Conservation (phyloP, 75 land plant genomes). For the Picea sitchensis region DNA sequence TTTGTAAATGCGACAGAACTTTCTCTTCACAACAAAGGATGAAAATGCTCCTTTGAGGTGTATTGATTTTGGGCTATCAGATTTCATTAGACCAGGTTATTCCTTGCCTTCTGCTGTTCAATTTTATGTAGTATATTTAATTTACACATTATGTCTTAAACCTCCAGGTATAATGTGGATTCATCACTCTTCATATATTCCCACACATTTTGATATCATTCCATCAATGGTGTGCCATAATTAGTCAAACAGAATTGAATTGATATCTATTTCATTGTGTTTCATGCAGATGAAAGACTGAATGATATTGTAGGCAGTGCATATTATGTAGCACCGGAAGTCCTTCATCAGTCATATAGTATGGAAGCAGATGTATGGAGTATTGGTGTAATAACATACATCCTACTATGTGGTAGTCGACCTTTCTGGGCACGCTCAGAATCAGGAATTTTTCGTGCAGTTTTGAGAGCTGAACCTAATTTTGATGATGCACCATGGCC, state of each 20-base stretch:
- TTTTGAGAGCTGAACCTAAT: conserved; percentile 80
- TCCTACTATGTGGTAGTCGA: conserved; percentile 8
- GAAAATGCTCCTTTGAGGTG: conserved; percentile 43
- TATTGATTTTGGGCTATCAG: conserved; percentile 47
- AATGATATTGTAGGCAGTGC: conserved; percentile 50
- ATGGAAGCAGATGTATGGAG: conserved; percentile 55
- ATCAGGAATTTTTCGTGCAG: conserved; percentile 73
- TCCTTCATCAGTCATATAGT: conserved; percentile 45
- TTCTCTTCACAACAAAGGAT: conserved; percentile 44
- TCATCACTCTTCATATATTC: neutral
- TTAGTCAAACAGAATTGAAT: neutral
- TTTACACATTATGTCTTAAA: neutral
- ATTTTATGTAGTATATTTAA: neutral
- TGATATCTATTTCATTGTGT: neutral
- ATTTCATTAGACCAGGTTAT: conserved; percentile 45
- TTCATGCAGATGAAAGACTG: conserved; percentile 11
- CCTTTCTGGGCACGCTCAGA: conserved; percentile 52
- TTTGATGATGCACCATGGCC: conserved; percentile 93
- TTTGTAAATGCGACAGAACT: conserved; percentile 23
- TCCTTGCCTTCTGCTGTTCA: conserved; percentile 1
- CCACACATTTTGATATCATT: neutral
- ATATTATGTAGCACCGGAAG: conserved; percentile 49
- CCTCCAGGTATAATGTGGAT: neutral
- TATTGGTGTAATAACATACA: conserved; percentile 24
- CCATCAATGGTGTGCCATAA: neutral